These are phyloP conservation scores for Globisporangium parvum DNA, from an alignment of 352 stramenopile species.

Conservation along the genomic window DNA sequence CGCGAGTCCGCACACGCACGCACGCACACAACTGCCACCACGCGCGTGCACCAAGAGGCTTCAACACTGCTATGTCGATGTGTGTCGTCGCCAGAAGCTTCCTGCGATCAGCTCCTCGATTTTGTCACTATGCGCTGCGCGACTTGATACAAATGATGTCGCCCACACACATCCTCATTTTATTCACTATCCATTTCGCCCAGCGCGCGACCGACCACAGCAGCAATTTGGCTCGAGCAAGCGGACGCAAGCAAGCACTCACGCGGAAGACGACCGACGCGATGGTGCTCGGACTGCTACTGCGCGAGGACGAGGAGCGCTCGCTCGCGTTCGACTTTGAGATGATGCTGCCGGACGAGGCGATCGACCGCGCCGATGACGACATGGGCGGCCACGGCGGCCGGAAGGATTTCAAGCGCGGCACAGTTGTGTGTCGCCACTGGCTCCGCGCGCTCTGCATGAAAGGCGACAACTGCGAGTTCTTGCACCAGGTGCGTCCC, in stretches of 20 bases:
- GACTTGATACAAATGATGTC: too few species aligned
- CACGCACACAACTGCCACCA: too few species aligned
- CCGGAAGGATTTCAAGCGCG: slow-evolving; percentile 87
- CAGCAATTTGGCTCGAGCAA: too few species aligned
- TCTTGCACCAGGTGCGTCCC: slow-evolving; percentile 77
- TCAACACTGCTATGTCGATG: too few species aligned
- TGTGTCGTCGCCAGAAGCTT: too few species aligned
- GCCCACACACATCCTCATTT: too few species aligned
- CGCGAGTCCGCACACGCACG: too few species aligned
- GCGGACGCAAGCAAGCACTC: neutral
- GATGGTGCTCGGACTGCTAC: slow-evolving; percentile 74
- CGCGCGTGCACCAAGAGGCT: too few species aligned
- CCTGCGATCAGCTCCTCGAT: too few species aligned
- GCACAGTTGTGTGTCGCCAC: slow-evolving; percentile 96
- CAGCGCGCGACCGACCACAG: too few species aligned
- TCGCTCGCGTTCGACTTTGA: slow-evolving; percentile 83
- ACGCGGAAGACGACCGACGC: neutral
- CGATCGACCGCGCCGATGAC: slow-evolving; percentile 31
- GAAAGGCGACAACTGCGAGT: slow-evolving; percentile 97
- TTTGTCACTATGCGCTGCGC: too few species aligned
- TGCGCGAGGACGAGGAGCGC: slow-evolving; percentile 79
- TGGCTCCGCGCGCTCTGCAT: slow-evolving; percentile 97
- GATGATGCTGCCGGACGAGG: slow-evolving; percentile 59
- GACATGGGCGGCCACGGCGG: slow-evolving; percentile 15
- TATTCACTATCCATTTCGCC: too few species aligned